Conservation (phyloP, 768 basidiomycete genomes). For the Mycena polygramma region DNA sequence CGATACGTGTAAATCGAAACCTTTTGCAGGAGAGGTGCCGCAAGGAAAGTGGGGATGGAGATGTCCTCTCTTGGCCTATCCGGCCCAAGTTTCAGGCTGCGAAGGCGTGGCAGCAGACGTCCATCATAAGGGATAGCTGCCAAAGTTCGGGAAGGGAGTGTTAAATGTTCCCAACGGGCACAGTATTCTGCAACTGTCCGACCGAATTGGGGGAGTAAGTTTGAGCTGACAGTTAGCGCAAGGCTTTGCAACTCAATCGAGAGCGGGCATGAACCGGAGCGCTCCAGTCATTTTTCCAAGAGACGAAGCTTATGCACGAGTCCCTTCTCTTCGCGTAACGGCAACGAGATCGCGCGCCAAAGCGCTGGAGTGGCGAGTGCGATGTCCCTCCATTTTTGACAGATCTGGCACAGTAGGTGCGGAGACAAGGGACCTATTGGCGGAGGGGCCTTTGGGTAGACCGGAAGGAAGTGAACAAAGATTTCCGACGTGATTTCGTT, state of each 20-base stretch:
- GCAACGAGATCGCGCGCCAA: conserved; percentile 2
- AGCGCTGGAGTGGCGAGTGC: conserved; percentile 6
- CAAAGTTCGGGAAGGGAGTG: neutral
- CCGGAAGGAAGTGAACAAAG: conserved; percentile 4
- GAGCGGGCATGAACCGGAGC: neutral
- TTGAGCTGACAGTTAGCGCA: too few species aligned
- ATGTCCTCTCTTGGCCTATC: neutral
- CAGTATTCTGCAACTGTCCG: neutral
- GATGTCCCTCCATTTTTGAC: conserved; percentile 14
- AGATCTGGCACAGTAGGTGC: neutral
- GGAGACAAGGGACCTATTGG: neutral
- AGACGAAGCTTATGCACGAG: neutral
- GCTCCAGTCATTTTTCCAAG: neutral
- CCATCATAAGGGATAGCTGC: neutral
- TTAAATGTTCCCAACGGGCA: neutral
- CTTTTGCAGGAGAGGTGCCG: neutral
- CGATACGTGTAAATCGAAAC: neutral
- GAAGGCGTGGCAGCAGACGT: neutral
- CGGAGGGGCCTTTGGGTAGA: neutral
- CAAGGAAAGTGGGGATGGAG: too few species aligned
- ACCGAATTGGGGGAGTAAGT: neutral
- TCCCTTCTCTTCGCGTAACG: neutral
- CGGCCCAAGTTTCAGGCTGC: too few species aligned
- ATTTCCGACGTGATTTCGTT: conserved; percentile 10
- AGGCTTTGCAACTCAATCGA: neutral